phyloP scores from a whole-genome alignment of 2,329 filamentous ascomycete genomes.

The Dactylellina sp. region DNA sequence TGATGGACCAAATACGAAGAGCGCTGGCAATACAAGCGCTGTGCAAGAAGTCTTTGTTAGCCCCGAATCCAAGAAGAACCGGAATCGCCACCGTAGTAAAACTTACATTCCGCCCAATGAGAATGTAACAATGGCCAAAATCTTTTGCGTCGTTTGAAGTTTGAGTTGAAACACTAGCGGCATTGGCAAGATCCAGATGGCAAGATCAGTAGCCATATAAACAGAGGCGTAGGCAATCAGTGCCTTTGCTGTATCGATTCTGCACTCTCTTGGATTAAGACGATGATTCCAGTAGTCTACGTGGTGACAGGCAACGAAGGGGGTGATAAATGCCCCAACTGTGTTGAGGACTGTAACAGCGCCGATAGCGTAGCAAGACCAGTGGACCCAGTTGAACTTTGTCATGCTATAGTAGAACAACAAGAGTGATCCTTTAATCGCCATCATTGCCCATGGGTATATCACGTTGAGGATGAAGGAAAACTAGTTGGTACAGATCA shows the following conservation, averaged over 20 bases:
- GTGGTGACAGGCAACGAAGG: conserved; percentile 5
- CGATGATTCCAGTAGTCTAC: conserved; percentile 24
- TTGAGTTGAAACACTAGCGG: conserved; percentile 30
- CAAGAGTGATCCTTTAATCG: conserved; percentile 28
- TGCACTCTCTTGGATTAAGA: conserved; percentile 8
- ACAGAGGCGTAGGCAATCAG: conserved; percentile 6
- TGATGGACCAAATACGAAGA: conserved; percentile 12
- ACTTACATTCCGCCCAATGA: conserved; percentile 34
- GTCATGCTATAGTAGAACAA: conserved; percentile 45
- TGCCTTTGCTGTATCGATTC: not conserved
- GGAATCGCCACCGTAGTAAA: not conserved
- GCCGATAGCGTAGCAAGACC: conserved; percentile 7
- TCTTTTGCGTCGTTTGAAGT: conserved; percentile 14
- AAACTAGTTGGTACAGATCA: not conserved
- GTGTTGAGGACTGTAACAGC: conserved; percentile 18
- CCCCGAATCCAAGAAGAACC: not conserved
- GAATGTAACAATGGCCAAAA: conserved; percentile 29
- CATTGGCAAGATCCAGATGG: conserved; percentile 32
- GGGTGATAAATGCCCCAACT: conserved; percentile 16
- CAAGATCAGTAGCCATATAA: conserved; percentile 36
- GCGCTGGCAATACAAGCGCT: conserved; percentile 35
- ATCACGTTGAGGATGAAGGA: conserved; percentile 13
- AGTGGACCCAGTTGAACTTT: conserved; percentile 23
- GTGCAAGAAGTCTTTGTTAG: not conserved
- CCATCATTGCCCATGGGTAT: conserved; percentile 35